Evolutionary conservation across 73 alveolate species (phyloP).

Genomic region (Durusdinium trenchii): DNA sequence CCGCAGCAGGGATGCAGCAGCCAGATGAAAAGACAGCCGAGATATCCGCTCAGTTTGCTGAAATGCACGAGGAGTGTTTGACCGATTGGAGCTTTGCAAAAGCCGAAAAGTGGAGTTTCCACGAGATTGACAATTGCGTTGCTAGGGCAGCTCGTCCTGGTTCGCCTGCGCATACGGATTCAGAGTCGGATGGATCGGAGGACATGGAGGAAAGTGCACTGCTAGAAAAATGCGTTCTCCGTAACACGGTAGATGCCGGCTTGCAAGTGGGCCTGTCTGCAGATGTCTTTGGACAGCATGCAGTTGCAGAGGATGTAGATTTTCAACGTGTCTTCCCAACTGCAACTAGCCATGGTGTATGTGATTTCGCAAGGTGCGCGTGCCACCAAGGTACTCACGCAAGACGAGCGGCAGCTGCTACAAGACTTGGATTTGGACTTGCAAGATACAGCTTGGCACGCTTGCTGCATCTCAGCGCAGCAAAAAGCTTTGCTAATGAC

Average conservation of each 20-base stretch:
- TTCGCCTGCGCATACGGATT: not conserved
- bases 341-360: not conserved
- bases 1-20: not conserved
- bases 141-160: not conserved
- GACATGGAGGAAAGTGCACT: not conserved
- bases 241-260: not conserved
- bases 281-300: not conserved
- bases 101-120: not conserved
- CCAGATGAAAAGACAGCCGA: not conserved
- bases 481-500: slow-evolving; percentile 26
- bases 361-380: not conserved
- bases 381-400: too few relatives aligned
- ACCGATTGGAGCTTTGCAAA: not conserved
- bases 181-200: slow-evolving; percentile 1
- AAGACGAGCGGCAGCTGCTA: not conserved
- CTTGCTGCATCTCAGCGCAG: not conserved
- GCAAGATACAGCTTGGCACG: not conserved
- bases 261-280: not conserved
- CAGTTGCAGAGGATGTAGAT: not conserved
- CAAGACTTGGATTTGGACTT: not conserved
- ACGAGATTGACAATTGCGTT: not conserved
- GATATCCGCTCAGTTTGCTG: not conserved
- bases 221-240: not conserved
- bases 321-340: not conserved
- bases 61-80: not conserved